Evolutionary conservation across 768 basidiomycete genomes (phyloP).

Genomic region (Lactarius trivialis): DNA sequence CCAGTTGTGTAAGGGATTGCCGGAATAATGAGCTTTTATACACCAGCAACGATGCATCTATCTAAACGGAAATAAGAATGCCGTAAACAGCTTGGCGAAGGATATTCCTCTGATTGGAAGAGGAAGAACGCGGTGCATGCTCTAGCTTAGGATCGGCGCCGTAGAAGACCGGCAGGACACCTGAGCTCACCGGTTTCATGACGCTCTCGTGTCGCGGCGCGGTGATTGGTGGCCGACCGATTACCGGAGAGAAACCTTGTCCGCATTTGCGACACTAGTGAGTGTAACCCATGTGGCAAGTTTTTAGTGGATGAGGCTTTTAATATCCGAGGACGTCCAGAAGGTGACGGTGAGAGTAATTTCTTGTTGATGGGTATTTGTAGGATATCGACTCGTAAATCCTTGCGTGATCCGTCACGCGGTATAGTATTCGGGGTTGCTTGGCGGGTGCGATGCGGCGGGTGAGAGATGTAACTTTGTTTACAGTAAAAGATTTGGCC

Average conservation of each 20-base stretch:
- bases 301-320: neutral
- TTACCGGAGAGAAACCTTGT: neutral
- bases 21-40: neutral
- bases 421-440: neutral
- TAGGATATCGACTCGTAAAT: neutral
- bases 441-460: neutral
- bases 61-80: neutral
- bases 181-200: neutral
- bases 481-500: neutral
- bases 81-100: neutral
- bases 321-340: neutral
- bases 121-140: neutral
- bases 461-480: neutral
- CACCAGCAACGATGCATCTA: neutral
- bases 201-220: neutral
- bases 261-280: neutral
- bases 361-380: neutral
- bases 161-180: neutral
- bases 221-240: neutral
- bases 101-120: neutral
- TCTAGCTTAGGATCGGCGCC: neutral
- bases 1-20: neutral
- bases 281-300: neutral
- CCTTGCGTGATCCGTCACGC: neutral
- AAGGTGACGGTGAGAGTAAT: no score